These are phyloP conservation scores for Mucor circinelloides DNA, from an alignment of 371 early-diverging fungal species.

Conservation along the genomic window DNA sequence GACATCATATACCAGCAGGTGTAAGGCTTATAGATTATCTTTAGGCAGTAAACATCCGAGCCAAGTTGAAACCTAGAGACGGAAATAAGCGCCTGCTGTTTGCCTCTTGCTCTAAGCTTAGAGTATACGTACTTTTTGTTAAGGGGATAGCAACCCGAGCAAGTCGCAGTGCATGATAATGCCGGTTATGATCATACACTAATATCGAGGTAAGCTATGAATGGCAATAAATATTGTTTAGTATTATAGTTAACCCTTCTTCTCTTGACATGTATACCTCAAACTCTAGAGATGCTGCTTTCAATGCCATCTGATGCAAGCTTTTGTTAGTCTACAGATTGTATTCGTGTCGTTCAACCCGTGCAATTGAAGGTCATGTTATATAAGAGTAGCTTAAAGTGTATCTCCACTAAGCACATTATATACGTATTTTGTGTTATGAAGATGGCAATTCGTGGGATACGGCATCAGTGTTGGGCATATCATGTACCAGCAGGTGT, in stretches of 20 bases:
- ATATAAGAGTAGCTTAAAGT: slow-evolving; percentile 18
- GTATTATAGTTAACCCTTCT: not conserved
- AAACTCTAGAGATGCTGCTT: not conserved
- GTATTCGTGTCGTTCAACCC: slow-evolving; percentile 13
- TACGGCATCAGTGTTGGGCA: slow-evolving; percentile 13
- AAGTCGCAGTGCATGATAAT: slow-evolving; percentile 18
- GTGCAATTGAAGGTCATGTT: slow-evolving; percentile 9
- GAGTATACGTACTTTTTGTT: slow-evolving; percentile 22
- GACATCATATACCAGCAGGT: slow-evolving; percentile 19
- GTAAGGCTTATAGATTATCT: slow-evolving; percentile 24
- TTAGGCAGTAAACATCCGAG: slow-evolving; percentile 22
- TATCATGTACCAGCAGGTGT: slow-evolving; percentile 23
- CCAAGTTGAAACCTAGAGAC: slow-evolving; percentile 22
- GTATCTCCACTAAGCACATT: slow-evolving; percentile 23
- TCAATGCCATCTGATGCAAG: slow-evolving; percentile 8
- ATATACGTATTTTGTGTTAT: slow-evolving; percentile 23
- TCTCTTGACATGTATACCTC: not conserved
- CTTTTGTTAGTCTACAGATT: slow-evolving; percentile 17
- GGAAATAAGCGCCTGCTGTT: slow-evolving; percentile 25
- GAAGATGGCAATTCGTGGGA: slow-evolving; percentile 23
- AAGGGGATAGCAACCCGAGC: slow-evolving; percentile 25
- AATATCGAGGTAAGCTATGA: slow-evolving; percentile 1
- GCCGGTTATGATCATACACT: not conserved
- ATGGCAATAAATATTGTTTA: not conserved
- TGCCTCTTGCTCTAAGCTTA: slow-evolving; percentile 21